phyloP scores from a whole-genome alignment of 208 protist genomes.

The Jaenimonas drosophilae region DNA sequence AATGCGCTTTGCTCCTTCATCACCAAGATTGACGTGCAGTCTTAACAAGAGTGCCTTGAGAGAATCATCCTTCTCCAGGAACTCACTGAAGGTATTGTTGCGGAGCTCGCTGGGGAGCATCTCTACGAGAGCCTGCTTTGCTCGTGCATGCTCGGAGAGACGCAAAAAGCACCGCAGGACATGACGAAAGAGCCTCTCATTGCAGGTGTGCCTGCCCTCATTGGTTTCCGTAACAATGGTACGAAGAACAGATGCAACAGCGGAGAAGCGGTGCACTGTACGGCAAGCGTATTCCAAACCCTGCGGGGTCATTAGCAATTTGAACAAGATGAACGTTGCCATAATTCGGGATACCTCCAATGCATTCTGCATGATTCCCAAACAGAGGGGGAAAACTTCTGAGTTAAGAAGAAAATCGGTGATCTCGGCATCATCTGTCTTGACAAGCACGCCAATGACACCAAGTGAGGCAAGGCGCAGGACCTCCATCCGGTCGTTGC shows the following conservation, averaged over 20 bases:
- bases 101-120: constrained; percentile 80
- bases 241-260: constrained; percentile 91
- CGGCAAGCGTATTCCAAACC: constrained; percentile 97
- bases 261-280: constrained; percentile 93
- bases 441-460: constrained; percentile 98
- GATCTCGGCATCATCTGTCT: constrained; percentile 83
- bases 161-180: constrained; percentile 98
- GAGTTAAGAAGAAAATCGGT: constrained; percentile 97
- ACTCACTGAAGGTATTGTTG: constrained; percentile 69
- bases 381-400: constrained; percentile 99
- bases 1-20: constrained; percentile 49
- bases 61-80: constrained; percentile 49
- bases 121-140: constrained; percentile 50
- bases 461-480: constrained; percentile 97
- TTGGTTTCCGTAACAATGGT: constrained; percentile 92
- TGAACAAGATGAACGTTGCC: constrained; percentile 99
- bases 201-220: constrained; percentile 51
- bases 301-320: constrained; percentile 96
- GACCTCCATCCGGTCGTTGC: constrained; percentile 93
- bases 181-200: constrained; percentile 94
- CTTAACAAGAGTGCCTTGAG: constrained; percentile 75
- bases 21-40: constrained; percentile 78
- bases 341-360: constrained; percentile 96
- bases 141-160: constrained; percentile 93
- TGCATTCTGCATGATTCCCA: constrained; percentile 98